Base-by-base conservation (phyloP, 768 basidiomycete species). In the Lentinula guzmanii region DNA sequence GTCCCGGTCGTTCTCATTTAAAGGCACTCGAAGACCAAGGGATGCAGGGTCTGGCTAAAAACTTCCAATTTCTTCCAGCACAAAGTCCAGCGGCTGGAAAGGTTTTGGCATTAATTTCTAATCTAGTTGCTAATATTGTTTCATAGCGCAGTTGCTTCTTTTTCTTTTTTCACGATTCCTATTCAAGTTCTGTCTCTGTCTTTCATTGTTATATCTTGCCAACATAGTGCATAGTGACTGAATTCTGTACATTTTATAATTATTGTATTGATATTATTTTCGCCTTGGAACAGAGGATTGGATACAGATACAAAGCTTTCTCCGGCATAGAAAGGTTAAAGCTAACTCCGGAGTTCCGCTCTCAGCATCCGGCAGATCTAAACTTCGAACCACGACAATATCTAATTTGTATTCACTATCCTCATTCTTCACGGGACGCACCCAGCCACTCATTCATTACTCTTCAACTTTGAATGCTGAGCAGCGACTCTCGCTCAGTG, bases 21-120 rank as follows among this genome's bases (percentile, higher is more conserved):
- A 74, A 73, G 50, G 86, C 86, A 52, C 77, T 93, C 6, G 88
- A 91, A 61, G 86, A 89, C 45, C 70, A 87, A 58, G 77, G 77
- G 33, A 91, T 93, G 90, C 81, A 82, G 62, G 91, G 91, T 6
- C 75, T 94, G 2, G 83, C 84, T n/a, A 86, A 79, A 64, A 86
- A 77, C 67, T 88, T 90, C 76, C 79, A 82, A 63, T 93, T 93
- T 75, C 71, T 91, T 37, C 78, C 86, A 3, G 74, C 81, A 16
- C 71, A 75, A 31, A 60, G 39, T 24, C 15, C 48, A 16, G 59
- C 51, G 42, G 59, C 59, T 52, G 51, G 34, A 6, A 60, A 52
- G 51, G 61, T 61, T 16, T 18, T 61, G 7, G 16, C n/a, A 33
- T 46, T 48, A 43, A 55, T 61, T 48, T 45, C 61, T 55, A 46